These are phyloP conservation scores for Penicillium capsulatum DNA, from an alignment of 2,329 filamentous ascomycete species.

Conservation along the genomic window DNA sequence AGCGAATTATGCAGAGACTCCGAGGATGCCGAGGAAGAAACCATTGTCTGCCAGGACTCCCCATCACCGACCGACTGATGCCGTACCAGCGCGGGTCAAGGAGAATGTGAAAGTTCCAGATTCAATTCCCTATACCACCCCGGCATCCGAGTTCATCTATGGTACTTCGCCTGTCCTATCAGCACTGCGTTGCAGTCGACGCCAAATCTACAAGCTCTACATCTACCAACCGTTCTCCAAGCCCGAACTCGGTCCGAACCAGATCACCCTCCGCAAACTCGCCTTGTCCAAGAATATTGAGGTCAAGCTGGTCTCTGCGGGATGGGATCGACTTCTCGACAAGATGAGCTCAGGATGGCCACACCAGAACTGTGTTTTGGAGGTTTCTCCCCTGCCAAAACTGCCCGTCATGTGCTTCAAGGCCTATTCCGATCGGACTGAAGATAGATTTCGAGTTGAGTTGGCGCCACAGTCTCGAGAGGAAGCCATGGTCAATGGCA, in stretches of 20 bases:
- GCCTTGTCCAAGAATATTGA: slow-evolving; percentile 47
- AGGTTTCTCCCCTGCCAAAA: slow-evolving; percentile 76
- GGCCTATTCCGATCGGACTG: slow-evolving; percentile 43
- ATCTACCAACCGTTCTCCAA: slow-evolving; percentile 60
- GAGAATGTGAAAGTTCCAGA: slow-evolving; percentile 36
- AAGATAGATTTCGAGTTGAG: slow-evolving; percentile 54
- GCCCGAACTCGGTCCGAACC: slow-evolving; percentile 42
- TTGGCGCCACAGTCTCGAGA: slow-evolving; percentile 68
- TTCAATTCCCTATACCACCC: slow-evolving; percentile 67
- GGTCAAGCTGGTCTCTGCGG: slow-evolving; percentile 57
- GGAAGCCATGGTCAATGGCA: slow-evolving; percentile 69
- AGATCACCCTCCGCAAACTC: slow-evolving; percentile 35
- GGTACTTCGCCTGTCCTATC: slow-evolving; percentile 76
- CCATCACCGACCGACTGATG: slow-evolving; percentile 21
- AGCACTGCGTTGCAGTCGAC: slow-evolving; percentile 63
- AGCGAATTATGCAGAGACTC: neutral
- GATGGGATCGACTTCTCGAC: slow-evolving; percentile 67
- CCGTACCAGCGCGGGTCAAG: slow-evolving; percentile 32
- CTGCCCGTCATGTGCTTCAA: slow-evolving; percentile 61
- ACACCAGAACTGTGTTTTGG: slow-evolving; percentile 85
- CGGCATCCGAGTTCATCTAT: slow-evolving; percentile 88
- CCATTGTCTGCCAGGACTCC: slow-evolving; percentile 7
- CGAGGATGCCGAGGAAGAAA: slow-evolving; percentile 2
- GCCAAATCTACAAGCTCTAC: slow-evolving; percentile 81
- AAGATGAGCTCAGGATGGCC: slow-evolving; percentile 78